Percentiles rank a stretch among this genome's conserved stretches.
Conservation (phyloP, 2,329 filamentous ascomycete species). For the Neonectria neomacrospora region DNA sequence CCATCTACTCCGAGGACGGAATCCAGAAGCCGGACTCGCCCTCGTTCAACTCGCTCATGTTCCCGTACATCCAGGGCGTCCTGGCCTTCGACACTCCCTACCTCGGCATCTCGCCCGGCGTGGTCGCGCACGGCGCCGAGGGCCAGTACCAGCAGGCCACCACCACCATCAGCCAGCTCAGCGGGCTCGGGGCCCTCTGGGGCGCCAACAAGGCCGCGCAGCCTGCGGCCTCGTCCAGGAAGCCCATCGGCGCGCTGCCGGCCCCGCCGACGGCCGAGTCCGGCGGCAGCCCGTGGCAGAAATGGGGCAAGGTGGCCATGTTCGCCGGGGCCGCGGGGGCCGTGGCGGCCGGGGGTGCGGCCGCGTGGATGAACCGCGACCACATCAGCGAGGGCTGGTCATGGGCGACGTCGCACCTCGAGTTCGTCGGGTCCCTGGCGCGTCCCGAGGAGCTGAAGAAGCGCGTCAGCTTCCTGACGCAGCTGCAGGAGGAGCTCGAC, state of each 20-base stretch:
- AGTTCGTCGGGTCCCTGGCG: slow-evolving; percentile 91
- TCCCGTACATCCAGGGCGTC: slow-evolving; percentile 90
- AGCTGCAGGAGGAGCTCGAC: slow-evolving; percentile 70
- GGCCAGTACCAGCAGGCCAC: slow-evolving; percentile 81
- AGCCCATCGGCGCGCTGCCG: slow-evolving; percentile 40
- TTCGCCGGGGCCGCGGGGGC: slow-evolving; percentile 86
- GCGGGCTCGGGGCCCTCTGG: slow-evolving; percentile 76
- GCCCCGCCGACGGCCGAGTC: slow-evolving; percentile 45
- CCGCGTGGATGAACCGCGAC: slow-evolving; percentile 87
- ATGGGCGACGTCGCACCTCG: slow-evolving; percentile 91
- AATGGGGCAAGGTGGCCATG: slow-evolving; percentile 87
- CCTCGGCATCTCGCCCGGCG: slow-evolving; percentile 81
- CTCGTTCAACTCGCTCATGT: slow-evolving; percentile 77
- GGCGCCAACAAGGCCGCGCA: slow-evolving; percentile 55
- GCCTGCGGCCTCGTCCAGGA: slow-evolving; percentile 43
- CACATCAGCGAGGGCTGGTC: slow-evolving; percentile 79
- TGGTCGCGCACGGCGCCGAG: slow-evolving; percentile 89
- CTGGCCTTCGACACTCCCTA: slow-evolving; percentile 96
- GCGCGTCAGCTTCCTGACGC: slow-evolving; percentile 75
- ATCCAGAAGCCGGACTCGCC: slow-evolving; percentile 50
- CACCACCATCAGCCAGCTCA: slow-evolving; percentile 73
- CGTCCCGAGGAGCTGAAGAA: slow-evolving; percentile 83
- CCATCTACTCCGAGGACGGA: slow-evolving; percentile 61
- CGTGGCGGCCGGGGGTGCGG: slow-evolving; percentile 82
- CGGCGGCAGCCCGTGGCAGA: slow-evolving; percentile 68